phyloP scores from a whole-genome alignment of 2,329 filamentous ascomycete species.

The Cadophora luteo-olivacea region DNA sequence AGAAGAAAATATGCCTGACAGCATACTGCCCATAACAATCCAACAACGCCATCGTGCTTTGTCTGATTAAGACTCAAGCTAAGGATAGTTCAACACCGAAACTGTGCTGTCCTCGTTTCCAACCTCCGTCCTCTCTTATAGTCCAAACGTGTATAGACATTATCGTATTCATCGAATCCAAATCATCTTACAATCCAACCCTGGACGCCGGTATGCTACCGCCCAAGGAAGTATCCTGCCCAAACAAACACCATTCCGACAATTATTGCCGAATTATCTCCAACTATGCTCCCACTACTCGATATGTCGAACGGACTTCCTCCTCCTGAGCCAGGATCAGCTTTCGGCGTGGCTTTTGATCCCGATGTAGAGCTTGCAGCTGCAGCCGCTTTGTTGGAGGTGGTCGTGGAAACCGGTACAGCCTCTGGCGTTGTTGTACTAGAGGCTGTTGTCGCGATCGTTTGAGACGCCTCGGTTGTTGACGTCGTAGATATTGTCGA shows the following conservation, averaged over 20 bases:
- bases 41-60: constrained; percentile 14
- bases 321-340: constrained; percentile 30
- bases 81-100: constrained; percentile 11
- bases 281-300: constrained; percentile 25
- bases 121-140: background rate
- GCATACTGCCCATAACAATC: background rate
- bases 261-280: constrained; percentile 23
- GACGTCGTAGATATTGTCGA: constrained; percentile 19
- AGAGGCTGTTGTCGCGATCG: constrained; percentile 18
- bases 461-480: constrained; percentile 15
- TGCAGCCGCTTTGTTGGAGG: constrained; percentile 13
- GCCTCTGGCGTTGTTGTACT: constrained; percentile 14
- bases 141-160: constrained; percentile 27
- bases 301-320: constrained; percentile 40
- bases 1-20: constrained; percentile 9
- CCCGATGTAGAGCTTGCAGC: constrained; percentile 22
- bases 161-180: constrained; percentile 27
- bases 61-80: background rate
- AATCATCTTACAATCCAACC: constrained; percentile 22
- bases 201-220: constrained; percentile 27
- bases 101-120: background rate
- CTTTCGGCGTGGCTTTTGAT: constrained; percentile 16
- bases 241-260: constrained; percentile 23
- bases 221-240: constrained; percentile 28
- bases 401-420: constrained; percentile 8